These are phyloP conservation scores for Cordyceps militaris DNA, from an alignment of 2,329 filamentous ascomycete species.

Conservation along the genomic window DNA sequence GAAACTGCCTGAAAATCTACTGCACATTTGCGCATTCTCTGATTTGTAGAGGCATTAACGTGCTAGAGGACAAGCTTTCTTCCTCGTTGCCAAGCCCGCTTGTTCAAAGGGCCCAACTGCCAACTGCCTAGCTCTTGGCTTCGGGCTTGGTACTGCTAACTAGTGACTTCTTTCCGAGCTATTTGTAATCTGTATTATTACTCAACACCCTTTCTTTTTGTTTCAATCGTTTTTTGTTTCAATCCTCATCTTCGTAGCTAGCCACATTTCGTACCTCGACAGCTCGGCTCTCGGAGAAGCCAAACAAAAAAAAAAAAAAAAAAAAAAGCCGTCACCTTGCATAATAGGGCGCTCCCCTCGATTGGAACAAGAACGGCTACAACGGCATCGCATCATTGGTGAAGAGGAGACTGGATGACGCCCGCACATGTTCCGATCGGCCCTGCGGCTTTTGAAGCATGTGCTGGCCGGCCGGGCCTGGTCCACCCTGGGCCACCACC, in stretches of 20 bases:
- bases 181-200: too few species aligned
- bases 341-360: background rate
- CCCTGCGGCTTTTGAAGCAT: background rate
- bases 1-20: too few species aligned
- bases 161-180: too few species aligned
- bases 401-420: background rate
- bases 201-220: too few species aligned
- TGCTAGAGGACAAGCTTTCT: background rate
- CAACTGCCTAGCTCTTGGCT: background rate
- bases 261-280: too few species aligned
- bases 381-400: background rate
- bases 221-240: too few species aligned
- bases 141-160: background rate
- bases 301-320: too few species aligned
- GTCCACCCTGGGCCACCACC: background rate
- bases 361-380: constrained; percentile 4
- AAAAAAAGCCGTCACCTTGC: too few species aligned
- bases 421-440: constrained; percentile 3
- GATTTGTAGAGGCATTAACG: too few species aligned
- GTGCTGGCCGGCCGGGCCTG: background rate
- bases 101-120: background rate
- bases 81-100: background rate
- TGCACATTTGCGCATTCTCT: too few species aligned
- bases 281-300: too few species aligned
- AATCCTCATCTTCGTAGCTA: too few species aligned